Conservation (phyloP, 2,329 filamentous ascomycete genomes). For the Xylaria arbuscula region DNA sequence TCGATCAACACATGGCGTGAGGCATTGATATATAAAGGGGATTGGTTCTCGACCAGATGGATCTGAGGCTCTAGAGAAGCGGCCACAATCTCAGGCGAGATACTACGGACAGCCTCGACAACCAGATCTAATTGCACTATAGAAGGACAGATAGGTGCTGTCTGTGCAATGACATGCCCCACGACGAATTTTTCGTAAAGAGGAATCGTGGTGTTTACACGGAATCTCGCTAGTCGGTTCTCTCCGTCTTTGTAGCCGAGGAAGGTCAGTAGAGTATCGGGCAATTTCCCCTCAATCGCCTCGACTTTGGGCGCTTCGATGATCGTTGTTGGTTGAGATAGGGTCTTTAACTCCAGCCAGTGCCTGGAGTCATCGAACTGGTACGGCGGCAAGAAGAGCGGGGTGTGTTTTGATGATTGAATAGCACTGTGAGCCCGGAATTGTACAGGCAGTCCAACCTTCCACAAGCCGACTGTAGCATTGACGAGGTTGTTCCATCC, state of each 20-base stretch:
- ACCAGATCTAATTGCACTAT: constrained; percentile 53
- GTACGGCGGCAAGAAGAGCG: constrained; percentile 54
- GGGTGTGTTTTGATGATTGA: constrained; percentile 43
- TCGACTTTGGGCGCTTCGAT: constrained; percentile 18
- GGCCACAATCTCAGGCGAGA: constrained; percentile 44
- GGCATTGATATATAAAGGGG: constrained; percentile 35
- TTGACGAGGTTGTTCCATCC: constrained; percentile 42
- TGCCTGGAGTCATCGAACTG: constrained; percentile 56
- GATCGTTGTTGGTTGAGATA: constrained; percentile 2
- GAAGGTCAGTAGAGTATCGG: constrained; percentile 46
- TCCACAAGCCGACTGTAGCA: constrained; percentile 54
- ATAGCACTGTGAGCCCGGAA: constrained; percentile 54
- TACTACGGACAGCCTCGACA: constrained; percentile 48
- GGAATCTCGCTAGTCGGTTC: constrained; percentile 51
- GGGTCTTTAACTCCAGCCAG: constrained; percentile 52
- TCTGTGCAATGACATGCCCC: constrained; percentile 55
- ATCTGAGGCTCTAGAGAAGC: constrained; percentile 43
- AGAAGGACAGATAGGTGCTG: constrained; percentile 54
- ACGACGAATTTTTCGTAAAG: constrained; percentile 52
- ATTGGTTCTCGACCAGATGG: constrained; percentile 32
- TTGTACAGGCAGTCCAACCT: constrained; percentile 48
- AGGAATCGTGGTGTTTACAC: constrained; percentile 53
- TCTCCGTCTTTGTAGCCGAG: constrained; percentile 43
- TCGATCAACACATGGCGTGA: constrained; percentile 28
- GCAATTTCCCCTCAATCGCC: constrained; percentile 11